phyloP scores from a whole-genome alignment of 306 rosid species.

The Cucurbita ficifolia region DNA sequence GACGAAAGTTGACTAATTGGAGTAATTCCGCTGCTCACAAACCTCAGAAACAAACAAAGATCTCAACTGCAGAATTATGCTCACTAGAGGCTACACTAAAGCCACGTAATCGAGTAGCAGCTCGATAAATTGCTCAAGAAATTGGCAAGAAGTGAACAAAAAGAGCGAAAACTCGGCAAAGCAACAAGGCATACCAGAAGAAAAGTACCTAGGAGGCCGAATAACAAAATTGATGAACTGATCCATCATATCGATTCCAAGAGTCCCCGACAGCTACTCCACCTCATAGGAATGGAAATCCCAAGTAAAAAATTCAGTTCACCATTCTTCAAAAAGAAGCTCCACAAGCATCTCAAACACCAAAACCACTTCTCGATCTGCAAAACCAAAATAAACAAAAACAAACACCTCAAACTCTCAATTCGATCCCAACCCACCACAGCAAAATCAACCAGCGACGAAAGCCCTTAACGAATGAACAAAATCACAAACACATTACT shows the following conservation, averaged over 20 bases:
- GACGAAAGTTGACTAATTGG: not conserved
- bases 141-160: not conserved
- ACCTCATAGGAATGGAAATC: conserved; percentile 26
- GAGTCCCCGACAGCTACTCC: conserved; percentile 28
- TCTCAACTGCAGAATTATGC: not conserved
- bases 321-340: not conserved
- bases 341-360: not conserved
- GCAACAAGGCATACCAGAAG: not conserved
- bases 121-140: not conserved
- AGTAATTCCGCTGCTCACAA: not conserved
- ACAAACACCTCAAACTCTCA: not conserved
- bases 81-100: not conserved
- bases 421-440: not conserved
- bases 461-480: not conserved
- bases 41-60: not conserved
- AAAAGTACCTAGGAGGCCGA: conserved; percentile 90
- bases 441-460: not conserved
- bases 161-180: not conserved
- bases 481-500: not conserved
- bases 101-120: not conserved
- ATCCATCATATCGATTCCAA: conserved; percentile 59
- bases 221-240: conserved; percentile 85
- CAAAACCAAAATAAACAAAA: not conserved
- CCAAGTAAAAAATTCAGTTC: conserved; percentile 1
- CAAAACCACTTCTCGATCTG: conserved; percentile 3